phyloP scores from a whole-genome alignment of 2,329 filamentous ascomycete genomes.

The Apiospora sp. region DNA sequence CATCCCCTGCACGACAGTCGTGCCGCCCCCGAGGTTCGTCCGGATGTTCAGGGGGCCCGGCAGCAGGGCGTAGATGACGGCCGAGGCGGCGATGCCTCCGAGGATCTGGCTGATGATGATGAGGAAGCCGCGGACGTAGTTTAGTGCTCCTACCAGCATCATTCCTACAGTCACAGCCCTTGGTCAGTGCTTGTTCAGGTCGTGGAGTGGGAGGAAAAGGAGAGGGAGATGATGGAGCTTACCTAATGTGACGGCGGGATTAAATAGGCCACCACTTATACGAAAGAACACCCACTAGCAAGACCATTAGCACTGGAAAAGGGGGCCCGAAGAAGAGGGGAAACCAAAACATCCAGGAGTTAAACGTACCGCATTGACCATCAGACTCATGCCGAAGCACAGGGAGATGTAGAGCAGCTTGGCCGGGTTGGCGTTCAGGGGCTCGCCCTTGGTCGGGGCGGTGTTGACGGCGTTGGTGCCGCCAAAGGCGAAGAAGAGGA shows the following conservation, averaged over 20 bases:
- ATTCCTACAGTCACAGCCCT: neutral
- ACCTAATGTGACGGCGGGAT: slow-evolving; percentile 23
- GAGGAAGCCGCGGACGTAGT: slow-evolving; percentile 4
- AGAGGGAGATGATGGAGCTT: neutral
- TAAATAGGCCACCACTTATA: slow-evolving; percentile 24
- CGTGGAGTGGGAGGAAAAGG: too few species aligned
- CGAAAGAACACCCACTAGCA: slow-evolving; percentile 25
- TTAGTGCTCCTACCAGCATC: neutral
- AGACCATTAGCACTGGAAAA: neutral
- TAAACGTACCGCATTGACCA: slow-evolving; percentile 9
- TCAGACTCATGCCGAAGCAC: slow-evolving; percentile 18
- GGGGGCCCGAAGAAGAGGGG: neutral
- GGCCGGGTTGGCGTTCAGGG: slow-evolving; percentile 19
- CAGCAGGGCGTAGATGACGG: slow-evolving; percentile 10
- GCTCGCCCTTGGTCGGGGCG: neutral
- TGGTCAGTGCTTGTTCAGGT: neutral
- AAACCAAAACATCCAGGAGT: neutral
- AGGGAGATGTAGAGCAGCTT: slow-evolving; percentile 22
- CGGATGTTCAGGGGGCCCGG: neutral
- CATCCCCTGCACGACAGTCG: slow-evolving; percentile 14
- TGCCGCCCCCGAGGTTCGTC: slow-evolving; percentile 13
- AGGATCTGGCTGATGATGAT: slow-evolving; percentile 17
- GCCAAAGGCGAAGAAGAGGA: slow-evolving; percentile 18
- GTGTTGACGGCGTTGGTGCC: slow-evolving; percentile 22
- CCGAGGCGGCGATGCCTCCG: slow-evolving; percentile 23